phyloP scores from a whole-genome alignment of 176 grass and related monocot genomes.

The Raddia distichophylla region DNA sequence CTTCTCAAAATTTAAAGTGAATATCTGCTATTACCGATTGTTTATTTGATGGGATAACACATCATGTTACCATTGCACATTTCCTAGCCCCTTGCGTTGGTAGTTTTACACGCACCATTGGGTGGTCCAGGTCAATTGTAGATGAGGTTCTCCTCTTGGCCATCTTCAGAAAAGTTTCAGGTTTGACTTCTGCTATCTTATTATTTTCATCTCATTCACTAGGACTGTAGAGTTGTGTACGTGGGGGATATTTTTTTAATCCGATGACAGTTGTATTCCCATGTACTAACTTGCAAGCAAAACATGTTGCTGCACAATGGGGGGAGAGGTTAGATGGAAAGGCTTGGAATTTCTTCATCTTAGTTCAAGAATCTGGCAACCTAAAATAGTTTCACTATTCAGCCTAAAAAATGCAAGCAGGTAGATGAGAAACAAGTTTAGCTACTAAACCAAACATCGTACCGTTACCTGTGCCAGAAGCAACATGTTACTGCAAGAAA shows the following conservation, averaged over 20 bases:
- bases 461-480: conserved; percentile 6
- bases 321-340: conserved; percentile 42
- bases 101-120: background rate
- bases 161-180: conserved; percentile 3
- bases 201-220: background rate
- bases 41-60: background rate
- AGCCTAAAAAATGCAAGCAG: background rate
- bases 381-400: conserved; percentile 29
- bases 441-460: conserved; percentile 42
- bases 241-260: background rate
- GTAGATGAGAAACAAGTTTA: conserved; percentile 54
- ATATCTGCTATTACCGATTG: background rate
- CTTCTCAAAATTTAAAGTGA: background rate
- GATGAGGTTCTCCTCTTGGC: conserved; percentile 8
- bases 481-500: conserved; percentile 1
- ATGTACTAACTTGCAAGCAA: conserved; percentile 49
- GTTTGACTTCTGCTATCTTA: conserved; percentile 32
- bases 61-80: background rate
- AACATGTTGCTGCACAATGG: conserved; percentile 3
- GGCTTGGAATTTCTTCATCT: conserved; percentile 28
- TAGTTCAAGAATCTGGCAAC: conserved; percentile 38
- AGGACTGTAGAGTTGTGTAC: background rate
- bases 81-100: background rate
- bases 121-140: conserved; percentile 26
- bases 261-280: conserved; percentile 5